Percentiles rank a stretch among this genome's conserved stretches.
Evolutionary conservation across 371 early-diverging fungal genomes (phyloP).

Genomic region (Lichtheimia ornata): DNA sequence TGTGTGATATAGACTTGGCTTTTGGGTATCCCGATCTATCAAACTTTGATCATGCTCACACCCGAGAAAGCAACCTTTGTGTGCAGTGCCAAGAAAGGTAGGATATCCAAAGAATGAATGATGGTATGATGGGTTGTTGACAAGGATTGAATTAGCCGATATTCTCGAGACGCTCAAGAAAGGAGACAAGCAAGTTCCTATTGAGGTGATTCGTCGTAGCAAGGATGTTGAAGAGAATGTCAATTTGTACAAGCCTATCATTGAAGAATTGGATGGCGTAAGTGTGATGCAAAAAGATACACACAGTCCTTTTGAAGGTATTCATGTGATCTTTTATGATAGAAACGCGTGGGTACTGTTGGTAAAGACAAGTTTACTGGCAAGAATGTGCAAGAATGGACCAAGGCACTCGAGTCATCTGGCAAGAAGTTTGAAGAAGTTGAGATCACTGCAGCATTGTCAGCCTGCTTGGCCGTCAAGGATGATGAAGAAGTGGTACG

Average conservation of each 20-base stretch:
- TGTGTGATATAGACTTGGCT: slow-evolving; percentile 81
- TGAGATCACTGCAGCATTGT: slow-evolving; percentile 78
- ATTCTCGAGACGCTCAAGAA: slow-evolving; percentile 44
- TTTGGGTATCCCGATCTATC: slow-evolving; percentile 92
- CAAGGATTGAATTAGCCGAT: slow-evolving; percentile 23
- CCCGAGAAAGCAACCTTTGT: slow-evolving; percentile 77
- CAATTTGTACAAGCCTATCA: slow-evolving; percentile 58
- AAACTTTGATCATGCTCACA: slow-evolving; percentile 82
- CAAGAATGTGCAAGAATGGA: slow-evolving; percentile 82
- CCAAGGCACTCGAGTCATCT: slow-evolving; percentile 52
- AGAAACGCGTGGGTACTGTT: slow-evolving; percentile 80
- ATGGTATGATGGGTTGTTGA: neutral
- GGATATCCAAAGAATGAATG: neutral
- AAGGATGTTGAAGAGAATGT: slow-evolving; percentile 73
- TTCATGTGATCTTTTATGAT: neutral
- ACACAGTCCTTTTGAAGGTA: neutral
- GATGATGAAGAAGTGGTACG: slow-evolving; percentile 87
- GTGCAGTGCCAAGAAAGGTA: slow-evolving; percentile 82
- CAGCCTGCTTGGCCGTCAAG: slow-evolving; percentile 79
- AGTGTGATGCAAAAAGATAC: neutral
- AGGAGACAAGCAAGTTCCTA: slow-evolving; percentile 58
- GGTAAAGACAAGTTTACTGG: slow-evolving; percentile 80
- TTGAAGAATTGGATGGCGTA: slow-evolving; percentile 46
- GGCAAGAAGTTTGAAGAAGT: slow-evolving; percentile 59
- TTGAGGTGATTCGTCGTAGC: slow-evolving; percentile 76